A percentile compares a stretch with the other conserved stretches of the same genome.
phyloP scores from a whole-genome alignment of 2,329 filamentous ascomycete species.

The Stachybotrys elegans region DNA sequence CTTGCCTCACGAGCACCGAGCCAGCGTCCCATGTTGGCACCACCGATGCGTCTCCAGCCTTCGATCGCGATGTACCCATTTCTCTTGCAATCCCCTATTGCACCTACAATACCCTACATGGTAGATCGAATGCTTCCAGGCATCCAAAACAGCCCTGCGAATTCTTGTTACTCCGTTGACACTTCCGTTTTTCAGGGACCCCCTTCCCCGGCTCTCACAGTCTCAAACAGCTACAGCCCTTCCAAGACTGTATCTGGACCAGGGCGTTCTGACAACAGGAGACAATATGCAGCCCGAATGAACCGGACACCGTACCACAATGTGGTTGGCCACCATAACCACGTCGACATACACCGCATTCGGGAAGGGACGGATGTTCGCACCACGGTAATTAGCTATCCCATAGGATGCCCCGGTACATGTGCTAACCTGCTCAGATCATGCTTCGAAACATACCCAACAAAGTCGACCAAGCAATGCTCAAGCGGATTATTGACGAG shows the following conservation, averaged over 20 bases:
- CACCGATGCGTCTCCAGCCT: constrained; percentile 15
- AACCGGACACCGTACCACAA: constrained; percentile 42
- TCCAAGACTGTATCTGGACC: constrained; percentile 30
- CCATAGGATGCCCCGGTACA: neutral
- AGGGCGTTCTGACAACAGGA: constrained; percentile 34
- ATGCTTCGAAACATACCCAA: constrained; percentile 96
- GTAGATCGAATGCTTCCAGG: constrained; percentile 18
- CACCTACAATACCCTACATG: constrained; percentile 20
- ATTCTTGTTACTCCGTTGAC: constrained; percentile 24
- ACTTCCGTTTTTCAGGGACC: constrained; percentile 24
- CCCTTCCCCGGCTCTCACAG: constrained; percentile 27
- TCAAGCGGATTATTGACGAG: constrained; percentile 76
- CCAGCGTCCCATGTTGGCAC: constrained; percentile 5
- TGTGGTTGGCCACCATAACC: constrained; percentile 50
- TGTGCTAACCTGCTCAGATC: constrained; percentile 48
- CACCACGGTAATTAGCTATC: constrained; percentile 56
- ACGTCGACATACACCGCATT: constrained; percentile 57
- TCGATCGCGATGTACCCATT: constrained; percentile 26
- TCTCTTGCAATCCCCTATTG: constrained; percentile 24
- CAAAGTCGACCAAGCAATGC: constrained; percentile 70
- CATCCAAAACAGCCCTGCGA: constrained; percentile 16
- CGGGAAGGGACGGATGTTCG: constrained; percentile 65
- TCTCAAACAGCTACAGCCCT: constrained; percentile 32
- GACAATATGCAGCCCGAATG: constrained; percentile 44
- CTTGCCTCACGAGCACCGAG: constrained; percentile 3